Conservation (phyloP, 106 monocot species). For the Allium sativum region DNA sequence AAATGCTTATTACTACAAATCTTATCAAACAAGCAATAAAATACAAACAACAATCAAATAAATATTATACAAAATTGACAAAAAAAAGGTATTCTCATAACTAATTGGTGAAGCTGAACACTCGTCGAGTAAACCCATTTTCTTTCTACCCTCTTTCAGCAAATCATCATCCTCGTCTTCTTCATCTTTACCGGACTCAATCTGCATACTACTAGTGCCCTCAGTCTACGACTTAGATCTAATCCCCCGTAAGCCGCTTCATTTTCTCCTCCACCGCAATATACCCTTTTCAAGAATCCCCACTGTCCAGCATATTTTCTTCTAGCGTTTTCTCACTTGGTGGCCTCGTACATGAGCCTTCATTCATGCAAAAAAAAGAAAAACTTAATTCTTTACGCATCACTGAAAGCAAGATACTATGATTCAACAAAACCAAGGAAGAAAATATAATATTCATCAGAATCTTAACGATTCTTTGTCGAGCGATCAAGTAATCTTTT, state of each 20-base stretch:
- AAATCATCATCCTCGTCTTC: slow-evolving; percentile 77
- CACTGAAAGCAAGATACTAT: not conserved
- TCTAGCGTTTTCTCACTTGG: slow-evolving; percentile 69
- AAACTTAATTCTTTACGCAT: not conserved
- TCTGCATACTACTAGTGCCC: slow-evolving; percentile 25
- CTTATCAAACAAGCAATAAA: no score
- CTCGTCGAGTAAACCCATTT: no score
- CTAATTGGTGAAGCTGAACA: no score
- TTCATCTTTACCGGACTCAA: slow-evolving; percentile 29
- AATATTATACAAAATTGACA: no score
- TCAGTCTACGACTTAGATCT: slow-evolving; percentile 33
- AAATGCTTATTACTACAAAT: no score
- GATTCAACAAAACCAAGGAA: not conserved
- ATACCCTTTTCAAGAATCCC: slow-evolving; percentile 73
- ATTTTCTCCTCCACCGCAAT: slow-evolving; percentile 74
- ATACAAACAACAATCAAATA: no score
- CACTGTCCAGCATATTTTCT: slow-evolving; percentile 62
- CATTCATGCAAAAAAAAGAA: not conserved
- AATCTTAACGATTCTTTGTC: slow-evolving; percentile 46
- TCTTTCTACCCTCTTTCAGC: slow-evolving; percentile 57
- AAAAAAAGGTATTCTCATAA: no score
- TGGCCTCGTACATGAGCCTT: slow-evolving; percentile 85
- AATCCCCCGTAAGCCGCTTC: slow-evolving; percentile 52
- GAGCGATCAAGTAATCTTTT: slow-evolving; percentile 38
- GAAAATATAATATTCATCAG: slow-evolving; percentile 18